Base-by-base conservation (phyloP, 2,329 filamentous ascomycete genomes). In the Trichoderma atrobrunneum region DNA sequence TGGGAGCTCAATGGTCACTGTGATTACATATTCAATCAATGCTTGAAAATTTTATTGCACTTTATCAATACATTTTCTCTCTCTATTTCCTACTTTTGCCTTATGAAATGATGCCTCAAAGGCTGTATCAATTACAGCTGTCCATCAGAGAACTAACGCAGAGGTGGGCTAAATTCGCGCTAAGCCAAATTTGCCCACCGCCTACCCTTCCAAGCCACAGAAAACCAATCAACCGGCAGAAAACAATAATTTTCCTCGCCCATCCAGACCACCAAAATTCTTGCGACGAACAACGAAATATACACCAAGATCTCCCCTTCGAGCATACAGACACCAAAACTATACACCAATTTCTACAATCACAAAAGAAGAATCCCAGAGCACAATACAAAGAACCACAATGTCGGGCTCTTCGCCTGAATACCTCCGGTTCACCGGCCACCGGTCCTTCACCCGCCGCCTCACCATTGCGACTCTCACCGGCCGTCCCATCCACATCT, bases 381-480 rank as follows among this genome's bases (percentile, higher is more conserved):
- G 8, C 3, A 36, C 1, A 7, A 18, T 1, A 64, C 39, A 43
- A 10, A 61, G 28, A 48, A 16, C 26, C 26, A 71, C 60, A 60
- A 76, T 75, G 85, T 82, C 84, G 74, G 81, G 80, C 73, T 78
- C 82, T 65, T 78, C 84, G 75, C 82, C 86, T 73, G 87, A 89
- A 72, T 89, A 86, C 78, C 81, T 97, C 72, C 90, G 90, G 76
- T 95, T 99, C 81, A 95, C 93, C 65, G 91, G 93, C 77, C 94
- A 97, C 81, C 91, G 92, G 77, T 90, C 92, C 76, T 91, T 99
- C 74, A 87, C 93, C 43, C 91, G 94, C 77, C 93, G 96, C 68
- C 90, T 99, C 59, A 89, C 97, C 59, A 90, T 99, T 70, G 90
- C 96, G 24, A 98, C 96, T 3, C 89, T 99, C 73, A 97, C 95